Percentiles rank a stretch among this genome's conserved stretches.
phyloP scores from a whole-genome alignment of 257 asterid genomes.

The Primulina eburnea region DNA sequence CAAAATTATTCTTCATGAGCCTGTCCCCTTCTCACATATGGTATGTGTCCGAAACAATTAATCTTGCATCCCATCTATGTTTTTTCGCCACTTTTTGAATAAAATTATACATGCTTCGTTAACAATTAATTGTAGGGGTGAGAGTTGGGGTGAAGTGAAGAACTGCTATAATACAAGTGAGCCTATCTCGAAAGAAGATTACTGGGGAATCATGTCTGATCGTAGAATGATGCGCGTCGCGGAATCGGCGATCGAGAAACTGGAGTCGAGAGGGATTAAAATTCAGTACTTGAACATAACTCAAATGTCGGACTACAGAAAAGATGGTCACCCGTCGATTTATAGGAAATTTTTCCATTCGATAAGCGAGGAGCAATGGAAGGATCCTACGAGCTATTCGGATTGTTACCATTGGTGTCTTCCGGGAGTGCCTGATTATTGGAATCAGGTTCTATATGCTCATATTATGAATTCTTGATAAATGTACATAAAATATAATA shows the following conservation, averaged over 20 bases:
- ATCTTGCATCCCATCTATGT: no score
- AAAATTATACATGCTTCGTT: no score
- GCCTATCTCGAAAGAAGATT: conserved; percentile 31
- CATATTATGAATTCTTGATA: conserved; percentile 26
- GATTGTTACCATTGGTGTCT: conserved; percentile 54
- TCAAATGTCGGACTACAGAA: conserved; percentile 29
- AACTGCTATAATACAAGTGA: conserved; percentile 44
- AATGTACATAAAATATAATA: no score
- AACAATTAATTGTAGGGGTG: conserved; percentile 31
- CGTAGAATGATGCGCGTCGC: conserved; percentile 39
- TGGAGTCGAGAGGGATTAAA: conserved; percentile 33
- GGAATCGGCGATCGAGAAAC: conserved; percentile 33
- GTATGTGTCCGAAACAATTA: conserved; percentile 13
- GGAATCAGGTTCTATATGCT: conserved; percentile 46
- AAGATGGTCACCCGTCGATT: conserved; percentile 37
- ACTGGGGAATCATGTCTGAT: conserved; percentile 39
- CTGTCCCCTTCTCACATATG: conserved; percentile 41
- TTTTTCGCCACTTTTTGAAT: no score
- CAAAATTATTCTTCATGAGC: conserved; percentile 51
- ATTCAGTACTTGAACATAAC: conserved; percentile 37
- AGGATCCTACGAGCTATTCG: conserved; percentile 26
- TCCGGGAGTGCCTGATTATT: conserved; percentile 53
- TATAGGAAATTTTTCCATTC: conserved; percentile 27
- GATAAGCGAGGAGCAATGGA: conserved; percentile 12
- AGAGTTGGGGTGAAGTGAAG: conserved; percentile 36